Evolutionary conservation across 805 yeast genomes (phyloP).

Genomic region (Schizosaccharomyces pombe): DNA sequence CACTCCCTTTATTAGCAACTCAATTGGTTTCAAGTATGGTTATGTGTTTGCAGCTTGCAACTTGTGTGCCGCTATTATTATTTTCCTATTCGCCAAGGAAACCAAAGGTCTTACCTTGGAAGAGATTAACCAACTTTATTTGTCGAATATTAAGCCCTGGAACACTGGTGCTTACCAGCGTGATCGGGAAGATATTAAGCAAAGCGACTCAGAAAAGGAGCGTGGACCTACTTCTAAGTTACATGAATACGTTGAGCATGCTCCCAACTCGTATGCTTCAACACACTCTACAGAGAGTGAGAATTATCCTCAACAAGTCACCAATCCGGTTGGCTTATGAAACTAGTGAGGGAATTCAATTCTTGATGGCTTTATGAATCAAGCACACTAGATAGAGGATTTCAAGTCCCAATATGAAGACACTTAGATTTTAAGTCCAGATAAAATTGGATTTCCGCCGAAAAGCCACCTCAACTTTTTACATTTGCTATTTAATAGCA

Average conservation of each 20-base stretch:
- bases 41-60: constrained; percentile 33
- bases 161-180: background rate
- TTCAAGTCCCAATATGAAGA: no score
- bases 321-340: constrained; percentile 1
- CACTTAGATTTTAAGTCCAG: no score
- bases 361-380: background rate
- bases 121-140: constrained; percentile 30
- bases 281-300: background rate
- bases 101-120: constrained; percentile 34
- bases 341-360: background rate
- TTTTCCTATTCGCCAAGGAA: constrained; percentile 40
- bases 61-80: constrained; percentile 27
- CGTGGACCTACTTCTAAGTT: background rate
- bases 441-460: no score
- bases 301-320: background rate
- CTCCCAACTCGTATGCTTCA: background rate
- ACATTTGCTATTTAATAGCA: no score
- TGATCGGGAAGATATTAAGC: background rate
- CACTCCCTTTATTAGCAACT: constrained; percentile 43
- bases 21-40: constrained; percentile 45
- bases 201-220: background rate
- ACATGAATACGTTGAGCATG: background rate
- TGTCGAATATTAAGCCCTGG: constrained; percentile 6
- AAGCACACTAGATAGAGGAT: no score
- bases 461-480: no score